phyloP scores from a whole-genome alignment of 1,284 basidiomycete genomes.

The Agaricales sp. region DNA sequence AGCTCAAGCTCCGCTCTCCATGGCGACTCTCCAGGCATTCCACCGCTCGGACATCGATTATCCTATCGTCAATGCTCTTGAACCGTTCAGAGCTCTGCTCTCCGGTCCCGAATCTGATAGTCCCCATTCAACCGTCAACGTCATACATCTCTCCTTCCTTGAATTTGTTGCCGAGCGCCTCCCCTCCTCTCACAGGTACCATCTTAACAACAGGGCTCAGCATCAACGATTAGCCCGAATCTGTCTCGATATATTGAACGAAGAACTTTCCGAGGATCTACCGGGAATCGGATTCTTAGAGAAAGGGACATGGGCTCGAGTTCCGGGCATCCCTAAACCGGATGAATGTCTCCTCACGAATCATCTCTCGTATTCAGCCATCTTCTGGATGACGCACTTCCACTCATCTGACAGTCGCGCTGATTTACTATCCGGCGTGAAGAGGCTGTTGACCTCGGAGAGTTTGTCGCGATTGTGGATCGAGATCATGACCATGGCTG shows the following conservation, averaged over 20 bases:
- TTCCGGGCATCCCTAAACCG: conserved; percentile 2
- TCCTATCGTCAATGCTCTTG: conserved; percentile 5
- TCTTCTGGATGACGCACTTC: conserved; percentile 8
- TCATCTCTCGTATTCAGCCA: conserved; percentile 5
- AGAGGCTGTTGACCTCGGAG: neutral
- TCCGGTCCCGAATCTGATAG: conserved; percentile 6
- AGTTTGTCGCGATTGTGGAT: conserved; percentile 5
- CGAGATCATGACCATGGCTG: conserved; percentile 3
- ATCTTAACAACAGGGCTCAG: conserved; percentile 6
- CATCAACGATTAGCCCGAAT: conserved; percentile 5
- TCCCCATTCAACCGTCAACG: conserved; percentile 5
- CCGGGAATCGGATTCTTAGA: conserved; percentile 7
- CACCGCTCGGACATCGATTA: conserved; percentile 3
- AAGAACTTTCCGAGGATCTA: neutral
- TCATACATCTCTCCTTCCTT: conserved; percentile 13
- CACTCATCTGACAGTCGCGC: neutral
- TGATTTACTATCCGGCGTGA: neutral
- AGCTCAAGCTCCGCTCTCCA: conserved; percentile 11
- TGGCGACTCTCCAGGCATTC: conserved; percentile 11
- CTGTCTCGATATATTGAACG: conserved; percentile 5
- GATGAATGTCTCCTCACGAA: conserved; percentile 4
- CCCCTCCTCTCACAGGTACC: neutral
- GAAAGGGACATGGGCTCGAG: neutral
- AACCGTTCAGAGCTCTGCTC: conserved; percentile 9
- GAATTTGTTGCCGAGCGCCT: conserved; percentile 13